Base-by-base conservation (phyloP, 805 yeast species). In the Candida alai region DNA sequence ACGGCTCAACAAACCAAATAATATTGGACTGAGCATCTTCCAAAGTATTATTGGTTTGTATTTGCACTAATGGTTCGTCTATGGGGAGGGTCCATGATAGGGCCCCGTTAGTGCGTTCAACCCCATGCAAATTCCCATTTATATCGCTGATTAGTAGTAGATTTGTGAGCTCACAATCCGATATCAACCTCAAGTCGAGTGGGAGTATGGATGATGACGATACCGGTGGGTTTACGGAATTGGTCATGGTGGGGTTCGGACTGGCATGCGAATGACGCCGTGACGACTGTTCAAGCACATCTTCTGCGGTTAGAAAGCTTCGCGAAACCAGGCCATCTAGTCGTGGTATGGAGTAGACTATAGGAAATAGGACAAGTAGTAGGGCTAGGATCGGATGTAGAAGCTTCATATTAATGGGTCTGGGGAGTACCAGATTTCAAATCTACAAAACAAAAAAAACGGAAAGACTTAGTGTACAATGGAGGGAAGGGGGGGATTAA, bases 1-100 rank as follows among this genome's bases (percentile, higher is more conserved):
- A 74, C 0, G 97, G 97, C 47, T 93, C 98, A 1, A 93, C 90
- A 34, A 90, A 80, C 90, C 97, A 84, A 0, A 81, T 74, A 33
- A 60, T 52, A 41, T 62, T 62, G 5, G 58, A 41, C 10, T 6
- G 9, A 24, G 8, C 19, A 13, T 14, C n/a, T 10, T 11, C 22
- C 5, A 14, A 13, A n/a, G n/a, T 17, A 19, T 25, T 33, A 36
- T 57, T 56, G 12, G 61, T 44, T 40, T 46, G 57, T 5, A 66
- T 68, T 19, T 61, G 57, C 8, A 83, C 85, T 34, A 84, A 59
- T 0, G 94, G 81, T 2, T 71, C 74, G 13, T 73, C 75, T 3
- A 84, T 77, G 4, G 76, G 73, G 3, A 88, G 57, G 0, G 87
- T 70, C 97, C 97, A 89, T 11, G 81, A 51, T 7, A 80, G 54